Evolutionary conservation across 371 early-diverging fungal species (phyloP).

Genomic region (Lichtheimia ornata): DNA sequence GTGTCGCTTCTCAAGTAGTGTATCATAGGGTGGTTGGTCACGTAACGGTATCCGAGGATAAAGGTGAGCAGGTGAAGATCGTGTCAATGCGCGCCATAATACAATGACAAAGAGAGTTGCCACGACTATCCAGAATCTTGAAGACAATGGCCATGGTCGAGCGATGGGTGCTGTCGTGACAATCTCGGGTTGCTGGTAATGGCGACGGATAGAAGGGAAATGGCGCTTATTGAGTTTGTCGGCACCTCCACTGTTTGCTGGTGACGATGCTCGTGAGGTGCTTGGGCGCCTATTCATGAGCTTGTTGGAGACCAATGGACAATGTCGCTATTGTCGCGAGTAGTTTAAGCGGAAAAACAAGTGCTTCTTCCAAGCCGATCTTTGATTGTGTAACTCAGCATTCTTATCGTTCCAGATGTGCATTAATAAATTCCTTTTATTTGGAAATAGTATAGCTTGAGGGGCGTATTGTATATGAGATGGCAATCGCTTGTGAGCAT

Average conservation of each 20-base stretch:
- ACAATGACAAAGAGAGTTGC: background rate
- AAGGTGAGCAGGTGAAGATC: background rate
- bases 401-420: too few species aligned
- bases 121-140: background rate
- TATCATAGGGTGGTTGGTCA: conserved; percentile 15
- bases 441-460: too few species aligned
- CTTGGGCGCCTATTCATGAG: conserved; percentile 10
- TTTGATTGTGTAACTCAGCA: too few species aligned
- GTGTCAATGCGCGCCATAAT: conserved; percentile 3
- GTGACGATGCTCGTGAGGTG: conserved; percentile 9
- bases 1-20: conserved; percentile 9
- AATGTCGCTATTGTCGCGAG: conserved; percentile 2
- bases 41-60: background rate
- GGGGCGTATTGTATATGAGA: too few species aligned
- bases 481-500: too few species aligned
- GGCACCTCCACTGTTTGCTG: background rate
- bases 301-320: background rate
- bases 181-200: background rate
- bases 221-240: conserved; percentile 3
- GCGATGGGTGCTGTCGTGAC: background rate
- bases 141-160: background rate
- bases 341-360: too few species aligned
- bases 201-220: conserved; percentile 5
- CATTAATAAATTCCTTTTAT: too few species aligned
- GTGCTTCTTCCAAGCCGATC: too few species aligned